Base-by-base conservation (phyloP, 1,284 basidiomycete genomes). In the Tilletia setariae region DNA sequence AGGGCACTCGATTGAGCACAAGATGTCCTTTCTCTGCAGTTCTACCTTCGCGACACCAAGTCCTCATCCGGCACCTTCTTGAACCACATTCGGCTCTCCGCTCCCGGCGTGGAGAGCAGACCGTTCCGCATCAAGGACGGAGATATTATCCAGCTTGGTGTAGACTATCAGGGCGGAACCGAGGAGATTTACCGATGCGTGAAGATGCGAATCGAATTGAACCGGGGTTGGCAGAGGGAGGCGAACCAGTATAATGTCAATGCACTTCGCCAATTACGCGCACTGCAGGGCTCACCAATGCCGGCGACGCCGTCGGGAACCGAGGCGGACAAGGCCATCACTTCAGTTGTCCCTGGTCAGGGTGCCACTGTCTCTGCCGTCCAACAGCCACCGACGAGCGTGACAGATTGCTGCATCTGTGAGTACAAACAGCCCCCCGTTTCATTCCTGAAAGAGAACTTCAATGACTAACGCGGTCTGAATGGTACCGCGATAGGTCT, bases 131-230 rank as follows among this genome's bases (percentile, higher is more conserved):
- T 98, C 78, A 92, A 91, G 83, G 95, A 98, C 73, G 95, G 95
- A 0, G 95, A 98, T 84, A 88, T 98, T 19, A 85, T 98, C 7
- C 95, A 98, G 84, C 88, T 98, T 0, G 95, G 95, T 1, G 94
- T 98, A 40, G 96, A 98, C 82, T 98, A 97, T 84, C 95, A 98
- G 83, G 95, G 95, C 32, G 96, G 95, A 0, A 89, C 91, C 3
- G 94, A 98, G 84, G 94, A 98, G 83, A 93, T 97, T 71, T 98
- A 96, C 84, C 92, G 97, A 84, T 94, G 92, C 74, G 93, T 98
- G 72, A 98, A 97, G 87, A 96, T 98, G 84, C 88, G 93, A 70
- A 87, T 98, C 67, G 95, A 98, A 84, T 75, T 87, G 23, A 85
- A 94, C 61, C 89, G 84, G 32, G 86, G 92, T 0, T 97, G 93